Conservation (phyloP, 1,284 basidiomycete species). For the Tylopilus orsonianus region DNA sequence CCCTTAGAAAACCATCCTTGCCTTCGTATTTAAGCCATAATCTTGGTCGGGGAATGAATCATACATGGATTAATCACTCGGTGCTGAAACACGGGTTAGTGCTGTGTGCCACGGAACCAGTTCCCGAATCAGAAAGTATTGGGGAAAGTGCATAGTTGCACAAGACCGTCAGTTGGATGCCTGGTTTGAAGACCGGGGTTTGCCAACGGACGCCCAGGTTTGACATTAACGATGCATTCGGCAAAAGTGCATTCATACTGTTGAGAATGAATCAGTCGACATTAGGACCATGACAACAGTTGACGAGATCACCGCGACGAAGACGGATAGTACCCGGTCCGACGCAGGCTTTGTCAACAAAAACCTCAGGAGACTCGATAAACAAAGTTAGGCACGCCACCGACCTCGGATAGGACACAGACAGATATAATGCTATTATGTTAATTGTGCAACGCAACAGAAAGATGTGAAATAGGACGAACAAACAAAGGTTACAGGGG, state of each 20-base stretch:
- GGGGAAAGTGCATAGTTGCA: not conserved
- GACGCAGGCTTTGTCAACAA: not conserved
- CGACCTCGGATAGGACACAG: slow-evolving; percentile 7
- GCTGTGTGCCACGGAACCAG: slow-evolving; percentile 3
- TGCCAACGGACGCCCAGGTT: slow-evolving; percentile 7
- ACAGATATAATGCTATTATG: not conserved
- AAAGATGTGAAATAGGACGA: not conserved
- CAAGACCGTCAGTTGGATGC: slow-evolving; percentile 5
- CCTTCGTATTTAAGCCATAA: slow-evolving; percentile 27
- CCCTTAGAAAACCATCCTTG: not conserved
- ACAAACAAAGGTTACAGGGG: not conserved
- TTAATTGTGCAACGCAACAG: not conserved
- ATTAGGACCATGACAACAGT: slow-evolving; percentile 6
- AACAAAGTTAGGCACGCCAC: slow-evolving; percentile 3
- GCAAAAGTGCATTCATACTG: not conserved
- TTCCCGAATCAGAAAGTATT: slow-evolving; percentile 1
- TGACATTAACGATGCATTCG: not conserved
- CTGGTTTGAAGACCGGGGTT: slow-evolving; percentile 29
- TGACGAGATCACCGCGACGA: slow-evolving; percentile 1
- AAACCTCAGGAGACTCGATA: not conserved
- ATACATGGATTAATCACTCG: not conserved
- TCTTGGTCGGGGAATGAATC: slow-evolving; percentile 12
- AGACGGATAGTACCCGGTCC: slow-evolving; percentile 1
- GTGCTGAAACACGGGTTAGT: slow-evolving; percentile 6
- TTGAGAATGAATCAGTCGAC: slow-evolving; percentile 3